phyloP scores from a whole-genome alignment of 257 asterid species.

The Thymus mandschuricus region DNA sequence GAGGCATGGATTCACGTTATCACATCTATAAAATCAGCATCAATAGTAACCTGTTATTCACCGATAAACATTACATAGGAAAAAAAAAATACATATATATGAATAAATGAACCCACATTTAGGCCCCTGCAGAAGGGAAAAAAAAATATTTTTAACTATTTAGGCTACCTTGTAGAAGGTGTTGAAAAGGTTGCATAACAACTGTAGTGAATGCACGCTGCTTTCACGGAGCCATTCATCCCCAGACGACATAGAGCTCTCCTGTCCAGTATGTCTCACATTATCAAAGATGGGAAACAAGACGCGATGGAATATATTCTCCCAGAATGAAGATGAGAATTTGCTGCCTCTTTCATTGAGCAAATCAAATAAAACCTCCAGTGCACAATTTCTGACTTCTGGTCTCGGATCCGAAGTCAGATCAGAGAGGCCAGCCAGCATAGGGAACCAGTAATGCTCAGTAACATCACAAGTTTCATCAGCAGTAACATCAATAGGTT shows the following conservation, averaged over 20 bases:
- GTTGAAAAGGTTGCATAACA: constrained; percentile 95
- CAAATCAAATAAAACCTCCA: constrained; percentile 96
- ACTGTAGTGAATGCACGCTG: constrained; percentile 90
- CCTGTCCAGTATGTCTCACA: constrained; percentile 89
- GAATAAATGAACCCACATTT: neutral
- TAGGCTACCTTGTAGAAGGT: constrained; percentile 89
- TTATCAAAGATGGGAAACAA: constrained; percentile 96
- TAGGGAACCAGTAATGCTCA: constrained; percentile 99
- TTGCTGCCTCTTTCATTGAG: constrained; percentile 97
- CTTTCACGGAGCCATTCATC: constrained; percentile 89
- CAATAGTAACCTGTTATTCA: constrained; percentile 20
- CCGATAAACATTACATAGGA: neutral
- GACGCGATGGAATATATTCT: constrained; percentile 85
- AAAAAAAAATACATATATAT: neutral
- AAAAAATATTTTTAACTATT: constrained; percentile 25
- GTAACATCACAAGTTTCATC: constrained; percentile 85
- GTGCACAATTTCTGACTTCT: constrained; percentile 97
- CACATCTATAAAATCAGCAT: constrained; percentile 13
- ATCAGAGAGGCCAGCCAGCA: constrained; percentile 99
- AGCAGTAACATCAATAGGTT: constrained; percentile 63
- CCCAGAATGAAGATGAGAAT: constrained; percentile 95
- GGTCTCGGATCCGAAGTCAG: constrained; percentile 95
- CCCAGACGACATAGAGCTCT: constrained; percentile 54
- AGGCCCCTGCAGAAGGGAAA: neutral
- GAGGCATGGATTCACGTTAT: constrained; percentile 6